A percentile compares a stretch with the other conserved stretches of the same genome.
Conservation (phyloP, 371 early-diverging fungal species). For the Quaeritorhiza haematococci region DNA sequence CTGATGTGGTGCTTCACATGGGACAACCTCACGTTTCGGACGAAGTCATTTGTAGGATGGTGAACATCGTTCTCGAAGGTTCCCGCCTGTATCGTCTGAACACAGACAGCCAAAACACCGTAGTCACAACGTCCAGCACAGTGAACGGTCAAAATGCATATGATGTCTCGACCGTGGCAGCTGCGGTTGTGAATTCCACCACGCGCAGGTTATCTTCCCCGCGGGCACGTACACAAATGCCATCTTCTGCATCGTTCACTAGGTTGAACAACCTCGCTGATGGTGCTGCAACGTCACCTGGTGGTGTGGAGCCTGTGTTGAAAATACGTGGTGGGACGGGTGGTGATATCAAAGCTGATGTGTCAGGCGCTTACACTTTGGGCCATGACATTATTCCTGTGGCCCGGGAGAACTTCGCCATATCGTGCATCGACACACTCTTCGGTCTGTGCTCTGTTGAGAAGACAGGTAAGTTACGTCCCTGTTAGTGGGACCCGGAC, state of each 20-base stretch:
- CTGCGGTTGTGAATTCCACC: too few relatives aligned
- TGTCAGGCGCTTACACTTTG: slow-evolving; percentile 6
- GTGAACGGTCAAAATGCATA: too few relatives aligned
- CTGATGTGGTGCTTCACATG: slow-evolving; percentile 62
- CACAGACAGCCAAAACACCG: too few relatives aligned
- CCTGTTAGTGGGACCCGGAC: slow-evolving; percentile 12
- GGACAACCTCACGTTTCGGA: slow-evolving; percentile 63
- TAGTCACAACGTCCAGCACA: too few relatives aligned
- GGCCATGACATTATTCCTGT: slow-evolving; percentile 52
- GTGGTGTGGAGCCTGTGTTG: slow-evolving; percentile 18
- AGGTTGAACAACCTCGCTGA: slow-evolving; percentile 24
- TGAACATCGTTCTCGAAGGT: slow-evolving; percentile 54
- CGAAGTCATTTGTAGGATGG: slow-evolving; percentile 37
- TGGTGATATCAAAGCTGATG: too few relatives aligned
- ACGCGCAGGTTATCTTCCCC: neutral
- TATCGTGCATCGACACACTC: slow-evolving; percentile 58
- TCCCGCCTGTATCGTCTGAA: slow-evolving; percentile 50
- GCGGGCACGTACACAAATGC: neutral
- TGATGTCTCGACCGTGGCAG: too few relatives aligned
- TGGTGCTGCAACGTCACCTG: slow-evolving; percentile 6
- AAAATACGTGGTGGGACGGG: slow-evolving; percentile 45
- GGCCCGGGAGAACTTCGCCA: slow-evolving; percentile 68
- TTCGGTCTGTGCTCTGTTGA: slow-evolving; percentile 56
- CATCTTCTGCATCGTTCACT: neutral
- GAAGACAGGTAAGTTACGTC: neutral